Conservation (phyloP, 768 basidiomycete genomes). For the Punctularia strigosozonata region DNA sequence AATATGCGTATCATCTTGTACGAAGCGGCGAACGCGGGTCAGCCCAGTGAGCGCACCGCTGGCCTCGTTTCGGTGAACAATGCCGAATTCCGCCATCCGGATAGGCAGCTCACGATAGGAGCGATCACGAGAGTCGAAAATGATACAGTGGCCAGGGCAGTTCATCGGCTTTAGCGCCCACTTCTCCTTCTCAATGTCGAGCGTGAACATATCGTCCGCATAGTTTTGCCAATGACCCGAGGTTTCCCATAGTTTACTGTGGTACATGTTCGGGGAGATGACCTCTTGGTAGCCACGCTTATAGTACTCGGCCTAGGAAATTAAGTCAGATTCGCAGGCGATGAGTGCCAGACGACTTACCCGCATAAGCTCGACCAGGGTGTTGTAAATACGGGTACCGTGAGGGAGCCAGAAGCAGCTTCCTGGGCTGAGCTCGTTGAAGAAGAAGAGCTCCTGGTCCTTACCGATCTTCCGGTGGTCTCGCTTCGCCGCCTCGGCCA, state of each 20-base stretch:
- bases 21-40: slow-evolving; percentile 88
- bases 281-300: slow-evolving; percentile 97
- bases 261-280: slow-evolving; percentile 96
- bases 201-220: slow-evolving; percentile 93
- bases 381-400: slow-evolving; percentile 93
- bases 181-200: slow-evolving; percentile 91
- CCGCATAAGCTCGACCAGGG: slow-evolving; percentile 81
- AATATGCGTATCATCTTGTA: slow-evolving; percentile 97
- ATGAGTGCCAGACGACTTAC: slow-evolving; percentile 31
- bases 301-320: slow-evolving; percentile 69
- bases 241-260: slow-evolving; percentile 93
- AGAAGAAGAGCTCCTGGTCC: slow-evolving; percentile 98
- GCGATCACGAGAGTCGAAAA: slow-evolving; percentile 90
- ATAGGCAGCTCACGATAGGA: slow-evolving; percentile 93
- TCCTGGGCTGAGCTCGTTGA: slow-evolving; percentile 93
- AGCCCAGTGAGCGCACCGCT: slow-evolving; percentile 88
- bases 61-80: slow-evolving; percentile 94
- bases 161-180: slow-evolving; percentile 99
- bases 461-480: slow-evolving; percentile 96
- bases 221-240: slow-evolving; percentile 99
- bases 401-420: slow-evolving; percentile 96
- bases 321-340: slow-evolving; percentile 3
- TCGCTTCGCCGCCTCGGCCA: slow-evolving; percentile 95
- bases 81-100: slow-evolving; percentile 97
- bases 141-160: slow-evolving; percentile 92